phyloP scores from a whole-genome alignment of 306 rosid genomes.

The Cyclanthera cordifolia region DNA sequence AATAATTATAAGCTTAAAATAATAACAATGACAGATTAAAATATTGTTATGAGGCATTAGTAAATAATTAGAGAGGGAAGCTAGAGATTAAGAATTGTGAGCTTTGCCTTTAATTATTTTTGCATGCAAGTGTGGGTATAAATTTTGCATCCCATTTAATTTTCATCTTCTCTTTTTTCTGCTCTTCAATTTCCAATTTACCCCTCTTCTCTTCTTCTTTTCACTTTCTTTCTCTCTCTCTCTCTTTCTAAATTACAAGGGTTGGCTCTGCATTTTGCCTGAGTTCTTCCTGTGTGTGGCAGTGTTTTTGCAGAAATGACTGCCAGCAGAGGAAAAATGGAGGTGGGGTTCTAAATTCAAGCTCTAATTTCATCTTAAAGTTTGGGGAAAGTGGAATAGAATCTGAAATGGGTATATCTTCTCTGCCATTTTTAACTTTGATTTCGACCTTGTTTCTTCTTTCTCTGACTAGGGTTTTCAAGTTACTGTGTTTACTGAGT shows the following conservation, averaged over 20 bases:
- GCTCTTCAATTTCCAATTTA: slow-evolving; percentile 25
- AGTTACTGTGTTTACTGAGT: too few species aligned
- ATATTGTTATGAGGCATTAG: not conserved
- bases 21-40: slow-evolving; percentile 7
- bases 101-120: slow-evolving; percentile 19
- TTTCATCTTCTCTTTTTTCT: not conserved
- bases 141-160: slow-evolving; percentile 1
- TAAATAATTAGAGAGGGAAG: not conserved
- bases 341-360: slow-evolving; percentile 15
- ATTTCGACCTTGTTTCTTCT: slow-evolving; percentile 18
- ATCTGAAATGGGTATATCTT: slow-evolving; percentile 84
- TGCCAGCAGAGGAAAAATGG: slow-evolving; percentile 19
- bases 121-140: slow-evolving; percentile 64
- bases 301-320: slow-evolving; percentile 27
- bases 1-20: slow-evolving; percentile 35
- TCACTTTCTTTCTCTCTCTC: not conserved
- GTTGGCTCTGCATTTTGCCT: slow-evolving; percentile 3
- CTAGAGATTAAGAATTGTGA: slow-evolving; percentile 9
- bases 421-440: slow-evolving; percentile 45
- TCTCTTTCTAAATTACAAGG: not conserved
- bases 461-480: slow-evolving; percentile 73
- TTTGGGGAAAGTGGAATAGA: slow-evolving; percentile 47
- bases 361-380: slow-evolving; percentile 31
- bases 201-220: slow-evolving; percentile 7
- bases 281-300: slow-evolving; percentile 20